Conservation (phyloP, 2,329 filamentous ascomycete species). For the Botrytis byssoidea region DNA sequence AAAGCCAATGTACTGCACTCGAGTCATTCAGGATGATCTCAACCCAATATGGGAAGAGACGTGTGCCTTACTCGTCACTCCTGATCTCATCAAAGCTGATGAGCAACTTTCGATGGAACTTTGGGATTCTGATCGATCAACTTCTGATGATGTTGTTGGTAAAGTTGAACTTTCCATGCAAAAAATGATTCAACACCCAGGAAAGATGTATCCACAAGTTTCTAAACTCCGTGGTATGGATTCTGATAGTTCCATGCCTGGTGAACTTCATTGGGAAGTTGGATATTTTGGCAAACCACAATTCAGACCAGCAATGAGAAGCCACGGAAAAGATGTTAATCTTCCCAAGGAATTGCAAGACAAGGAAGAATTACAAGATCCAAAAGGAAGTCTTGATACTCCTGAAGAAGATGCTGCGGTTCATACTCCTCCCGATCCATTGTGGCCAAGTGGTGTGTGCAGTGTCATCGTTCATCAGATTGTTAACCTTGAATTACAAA, state of each 20-base stretch:
- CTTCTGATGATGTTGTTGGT: constrained; percentile 90
- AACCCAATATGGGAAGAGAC: constrained; percentile 93
- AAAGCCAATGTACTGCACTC: constrained; percentile 96
- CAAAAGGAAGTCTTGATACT: constrained; percentile 75
- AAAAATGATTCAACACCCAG: constrained; percentile 90
- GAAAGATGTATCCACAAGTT: constrained; percentile 86
- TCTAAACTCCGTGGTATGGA: constrained; percentile 82
- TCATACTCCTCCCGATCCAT: constrained; percentile 89
- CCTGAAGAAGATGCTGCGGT: constrained; percentile 79
- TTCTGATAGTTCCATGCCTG: constrained; percentile 83
- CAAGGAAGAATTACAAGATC: constrained; percentile 76
- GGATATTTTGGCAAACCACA: constrained; percentile 92
- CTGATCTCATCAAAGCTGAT: constrained; percentile 87
- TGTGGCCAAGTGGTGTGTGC: constrained; percentile 90
- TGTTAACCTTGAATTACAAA: constrained; percentile 88
- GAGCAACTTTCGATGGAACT: constrained; percentile 92
- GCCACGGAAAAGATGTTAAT: constrained; percentile 78
- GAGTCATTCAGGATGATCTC: constrained; percentile 90
- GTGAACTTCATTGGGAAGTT: constrained; percentile 92
- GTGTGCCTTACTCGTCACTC: constrained; percentile 79
- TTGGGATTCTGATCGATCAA: constrained; percentile 93
- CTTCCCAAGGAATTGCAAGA: constrained; percentile 73
- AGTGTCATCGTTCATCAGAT: constrained; percentile 90
- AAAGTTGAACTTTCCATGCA: constrained; percentile 93
- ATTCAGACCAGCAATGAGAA: constrained; percentile 79